Percentiles rank a stretch among this genome's conserved stretches.
These are phyloP conservation scores for Diplosphaera chodatii DNA, from an alignment of 139 green algal genomes.

Conservation along the genomic window DNA sequence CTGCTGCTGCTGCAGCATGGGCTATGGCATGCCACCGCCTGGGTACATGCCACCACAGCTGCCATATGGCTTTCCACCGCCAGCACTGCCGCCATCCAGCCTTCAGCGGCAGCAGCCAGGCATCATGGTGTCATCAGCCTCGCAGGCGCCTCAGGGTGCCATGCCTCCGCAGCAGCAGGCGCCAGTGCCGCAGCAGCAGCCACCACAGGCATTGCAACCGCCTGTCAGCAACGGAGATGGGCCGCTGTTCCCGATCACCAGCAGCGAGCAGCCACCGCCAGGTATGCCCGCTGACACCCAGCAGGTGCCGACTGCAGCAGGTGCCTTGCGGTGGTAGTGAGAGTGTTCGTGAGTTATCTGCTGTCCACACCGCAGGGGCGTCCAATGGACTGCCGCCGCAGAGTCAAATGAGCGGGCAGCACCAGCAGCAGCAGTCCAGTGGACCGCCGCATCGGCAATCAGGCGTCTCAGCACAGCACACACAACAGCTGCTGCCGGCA, in stretches of 20 bases:
- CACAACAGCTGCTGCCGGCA: too few species aligned
- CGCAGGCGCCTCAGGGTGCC: neutral
- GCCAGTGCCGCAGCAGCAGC: too few species aligned
- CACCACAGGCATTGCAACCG: neutral
- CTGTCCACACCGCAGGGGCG: too few species aligned
- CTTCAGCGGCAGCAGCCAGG: neutral
- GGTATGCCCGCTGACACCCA: neutral
- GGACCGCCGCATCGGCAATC: too few species aligned
- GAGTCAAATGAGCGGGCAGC: too few species aligned
- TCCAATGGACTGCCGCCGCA: too few species aligned
- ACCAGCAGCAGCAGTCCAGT: too few species aligned
- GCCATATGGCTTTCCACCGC: neutral
- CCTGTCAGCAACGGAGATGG: conserved; percentile 1
- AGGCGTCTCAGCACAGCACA: too few species aligned
- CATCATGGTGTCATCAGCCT: neutral
- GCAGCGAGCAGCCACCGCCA: neutral
- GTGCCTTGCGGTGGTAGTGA: too few species aligned
- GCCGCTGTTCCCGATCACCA: conserved; percentile 10
- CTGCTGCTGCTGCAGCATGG: neutral
- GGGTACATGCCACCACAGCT: neutral
- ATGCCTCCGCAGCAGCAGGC: too few species aligned
- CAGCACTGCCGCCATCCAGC: conserved; percentile 4
- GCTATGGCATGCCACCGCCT: neutral
- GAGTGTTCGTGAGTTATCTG: too few species aligned
- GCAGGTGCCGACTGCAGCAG: too few species aligned